These are phyloP conservation scores for Globisporangium nodosum DNA, from an alignment of 352 stramenopile genomes.

Conservation along the genomic window DNA sequence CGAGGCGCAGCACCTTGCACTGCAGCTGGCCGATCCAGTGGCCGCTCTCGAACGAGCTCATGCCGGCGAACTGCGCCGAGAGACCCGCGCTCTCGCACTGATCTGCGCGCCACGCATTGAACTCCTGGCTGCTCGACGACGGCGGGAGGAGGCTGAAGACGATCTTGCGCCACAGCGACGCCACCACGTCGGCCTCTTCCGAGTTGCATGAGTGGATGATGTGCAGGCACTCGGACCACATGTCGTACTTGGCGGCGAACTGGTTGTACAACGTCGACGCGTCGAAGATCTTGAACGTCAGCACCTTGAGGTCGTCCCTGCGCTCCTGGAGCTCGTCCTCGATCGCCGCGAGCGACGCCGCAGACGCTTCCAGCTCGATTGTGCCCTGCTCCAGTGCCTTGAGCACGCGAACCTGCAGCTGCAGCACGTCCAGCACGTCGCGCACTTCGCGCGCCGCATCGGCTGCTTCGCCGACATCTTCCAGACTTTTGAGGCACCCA, in stretches of 20 bases:
- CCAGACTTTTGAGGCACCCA: constrained; percentile 70
- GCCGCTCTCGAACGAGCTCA: constrained; percentile 65
- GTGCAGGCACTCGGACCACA: constrained; percentile 83
- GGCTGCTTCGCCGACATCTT: constrained; percentile 59
- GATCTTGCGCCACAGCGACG: constrained; percentile 67
- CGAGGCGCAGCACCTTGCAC: constrained; percentile 64
- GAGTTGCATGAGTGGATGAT: constrained; percentile 85
- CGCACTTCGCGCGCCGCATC: constrained; percentile 76
- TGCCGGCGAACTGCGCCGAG: constrained; percentile 23
- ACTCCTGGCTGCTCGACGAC: constrained; percentile 54
- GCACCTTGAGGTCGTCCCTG: constrained; percentile 51
- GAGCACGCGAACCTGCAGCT: constrained; percentile 77
- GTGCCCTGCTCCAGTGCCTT: constrained; percentile 68
- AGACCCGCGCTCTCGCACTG: constrained; percentile 63
- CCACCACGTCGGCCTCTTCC: constrained; percentile 67
- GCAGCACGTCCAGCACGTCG: constrained; percentile 77
- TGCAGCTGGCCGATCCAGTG: constrained; percentile 81
- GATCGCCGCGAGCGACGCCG: constrained; percentile 18
- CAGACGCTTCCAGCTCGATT: constrained; percentile 54
- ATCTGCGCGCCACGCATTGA: constrained; percentile 68
- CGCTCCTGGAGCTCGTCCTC: constrained; percentile 45
- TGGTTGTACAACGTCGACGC: constrained; percentile 83
- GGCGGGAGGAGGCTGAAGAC: constrained; percentile 64
- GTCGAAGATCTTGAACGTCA: constrained; percentile 77
- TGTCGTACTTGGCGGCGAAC: constrained; percentile 80